Conservation (phyloP, 2,329 filamentous ascomycete genomes). For the Thielaviopsis euricoi region DNA sequence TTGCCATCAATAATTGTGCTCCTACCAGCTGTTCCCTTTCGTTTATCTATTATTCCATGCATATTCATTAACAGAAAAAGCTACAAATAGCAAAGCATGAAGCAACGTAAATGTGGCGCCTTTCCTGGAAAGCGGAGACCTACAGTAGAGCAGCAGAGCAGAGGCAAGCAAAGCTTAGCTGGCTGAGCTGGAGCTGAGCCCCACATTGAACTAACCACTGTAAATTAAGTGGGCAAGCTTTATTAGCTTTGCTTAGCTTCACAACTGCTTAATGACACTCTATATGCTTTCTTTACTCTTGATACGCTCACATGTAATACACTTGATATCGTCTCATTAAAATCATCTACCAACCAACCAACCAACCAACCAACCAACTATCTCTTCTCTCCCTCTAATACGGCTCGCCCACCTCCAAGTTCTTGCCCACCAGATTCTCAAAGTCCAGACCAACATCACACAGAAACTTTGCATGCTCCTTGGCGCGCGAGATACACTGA, state of each 20-base stretch:
- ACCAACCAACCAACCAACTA: too few relatives aligned
- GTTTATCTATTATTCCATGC: too few relatives aligned
- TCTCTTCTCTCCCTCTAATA: not conserved
- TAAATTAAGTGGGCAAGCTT: not conserved
- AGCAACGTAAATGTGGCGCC: not conserved
- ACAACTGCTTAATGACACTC: too few relatives aligned
- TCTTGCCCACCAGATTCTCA: constrained; percentile 57
- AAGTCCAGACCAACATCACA: constrained; percentile 84
- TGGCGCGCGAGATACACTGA: constrained; percentile 67
- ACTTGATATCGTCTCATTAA: not conserved
- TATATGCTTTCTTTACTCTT: too few relatives aligned
- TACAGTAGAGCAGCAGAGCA: not conserved
- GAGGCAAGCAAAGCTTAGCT: too few relatives aligned
- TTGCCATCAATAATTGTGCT: too few relatives aligned
- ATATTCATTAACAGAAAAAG: too few relatives aligned
- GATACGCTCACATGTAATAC: too few relatives aligned
- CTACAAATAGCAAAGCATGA: too few relatives aligned
- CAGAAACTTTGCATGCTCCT: constrained; percentile 63
- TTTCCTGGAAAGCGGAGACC: not conserved
- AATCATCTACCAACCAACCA: not conserved
- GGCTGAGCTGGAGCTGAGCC: too few relatives aligned
- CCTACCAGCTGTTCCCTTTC: too few relatives aligned
- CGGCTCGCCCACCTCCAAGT: constrained; percentile 20
- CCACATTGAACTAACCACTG: too few relatives aligned
- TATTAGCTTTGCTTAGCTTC: not conserved